phyloP scores from a whole-genome alignment of 345 rosid species.

The Aquilaria yunnanensis region DNA sequence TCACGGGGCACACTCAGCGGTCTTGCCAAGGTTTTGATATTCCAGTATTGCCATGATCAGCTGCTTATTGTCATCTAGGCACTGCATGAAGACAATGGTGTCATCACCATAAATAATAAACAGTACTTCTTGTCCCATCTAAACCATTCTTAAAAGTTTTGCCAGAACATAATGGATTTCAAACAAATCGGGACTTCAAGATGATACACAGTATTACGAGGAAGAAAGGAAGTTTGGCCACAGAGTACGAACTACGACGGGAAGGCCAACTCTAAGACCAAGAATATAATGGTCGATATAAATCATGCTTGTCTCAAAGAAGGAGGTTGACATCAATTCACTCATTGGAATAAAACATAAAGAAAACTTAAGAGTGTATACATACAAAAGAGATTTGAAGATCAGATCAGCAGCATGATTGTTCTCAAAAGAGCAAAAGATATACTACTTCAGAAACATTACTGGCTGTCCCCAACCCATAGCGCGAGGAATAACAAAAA shows the following conservation, averaged over 20 bases:
- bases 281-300: too few species aligned
- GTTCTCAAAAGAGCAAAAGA: not conserved
- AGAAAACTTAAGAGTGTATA: not conserved
- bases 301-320: not conserved
- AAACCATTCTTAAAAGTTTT: not conserved
- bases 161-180: too few species aligned
- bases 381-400: not conserved
- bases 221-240: too few species aligned
- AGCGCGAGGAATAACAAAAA: not conserved
- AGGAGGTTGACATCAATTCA: too few species aligned
- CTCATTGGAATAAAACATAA: too few species aligned
- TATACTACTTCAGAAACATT: not conserved
- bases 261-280: too few species aligned
- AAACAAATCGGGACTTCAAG: too few species aligned
- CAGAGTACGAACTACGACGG: too few species aligned
- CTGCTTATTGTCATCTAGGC: conserved; percentile 48
- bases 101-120: not conserved
- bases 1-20: conserved; percentile 39
- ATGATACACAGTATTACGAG: too few species aligned
- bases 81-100: conserved; percentile 28
- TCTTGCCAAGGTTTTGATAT: conserved; percentile 39
- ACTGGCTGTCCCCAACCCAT: not conserved
- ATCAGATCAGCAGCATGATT: not conserved
- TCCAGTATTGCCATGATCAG: conserved; percentile 49
- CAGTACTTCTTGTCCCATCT: not conserved